Conservation (phyloP, 345 rosid species). For the Eucalyptus brandiana region DNA sequence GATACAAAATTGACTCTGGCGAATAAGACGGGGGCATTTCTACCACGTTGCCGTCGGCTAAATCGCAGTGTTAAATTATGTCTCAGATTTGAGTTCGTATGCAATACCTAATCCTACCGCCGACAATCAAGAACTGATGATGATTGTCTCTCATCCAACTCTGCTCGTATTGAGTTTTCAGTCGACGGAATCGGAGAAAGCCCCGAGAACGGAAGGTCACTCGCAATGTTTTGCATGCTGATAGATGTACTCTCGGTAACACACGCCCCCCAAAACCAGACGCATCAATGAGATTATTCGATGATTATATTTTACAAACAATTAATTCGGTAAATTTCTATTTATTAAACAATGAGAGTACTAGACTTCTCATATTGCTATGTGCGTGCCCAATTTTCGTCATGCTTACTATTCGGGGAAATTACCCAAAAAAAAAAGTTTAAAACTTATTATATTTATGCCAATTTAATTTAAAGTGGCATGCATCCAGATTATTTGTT, state of each 20-base stretch:
- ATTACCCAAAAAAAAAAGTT: not conserved
- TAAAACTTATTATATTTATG: rapidly evolving
- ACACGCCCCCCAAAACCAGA: not conserved
- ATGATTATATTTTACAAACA: not conserved
- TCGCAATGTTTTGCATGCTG: not conserved
- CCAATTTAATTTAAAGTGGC: rapidly evolving
- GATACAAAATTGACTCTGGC: not conserved
- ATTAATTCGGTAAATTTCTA: not conserved
- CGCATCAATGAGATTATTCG: not conserved
- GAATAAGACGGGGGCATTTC: not conserved
- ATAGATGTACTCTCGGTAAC: not conserved
- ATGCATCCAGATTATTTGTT: rapidly evolving
- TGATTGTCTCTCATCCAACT: not conserved
- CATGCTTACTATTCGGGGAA: not conserved
- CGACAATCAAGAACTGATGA: not conserved
- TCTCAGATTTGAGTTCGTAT: no score
- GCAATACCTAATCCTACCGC: rapidly evolving
- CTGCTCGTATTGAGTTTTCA: not conserved
- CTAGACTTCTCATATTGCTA: not conserved
- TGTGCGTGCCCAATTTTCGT: rapidly evolving
- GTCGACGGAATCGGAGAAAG: not conserved
- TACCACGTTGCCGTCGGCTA: rapidly evolving
- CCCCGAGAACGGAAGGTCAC: not conserved
- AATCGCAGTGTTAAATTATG: not conserved
- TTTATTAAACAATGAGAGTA: not conserved